Conservation (phyloP, 2,329 filamentous ascomycete species). For the Colletotrichum liaoningense region DNA sequence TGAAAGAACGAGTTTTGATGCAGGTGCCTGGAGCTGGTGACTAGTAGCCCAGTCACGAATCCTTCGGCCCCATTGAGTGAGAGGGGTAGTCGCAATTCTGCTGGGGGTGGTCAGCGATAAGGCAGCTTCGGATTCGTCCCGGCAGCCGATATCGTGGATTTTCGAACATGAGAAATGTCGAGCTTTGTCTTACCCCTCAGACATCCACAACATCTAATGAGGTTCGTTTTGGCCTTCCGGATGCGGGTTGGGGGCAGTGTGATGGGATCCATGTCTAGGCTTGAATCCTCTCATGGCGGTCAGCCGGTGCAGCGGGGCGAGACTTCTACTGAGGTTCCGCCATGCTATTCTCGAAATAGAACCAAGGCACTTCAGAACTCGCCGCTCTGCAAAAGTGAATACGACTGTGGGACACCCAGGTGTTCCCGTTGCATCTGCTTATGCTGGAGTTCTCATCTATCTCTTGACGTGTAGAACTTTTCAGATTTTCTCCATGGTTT, state of each 20-base stretch:
- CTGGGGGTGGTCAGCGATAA: conserved; percentile 27
- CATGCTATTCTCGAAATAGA: not conserved
- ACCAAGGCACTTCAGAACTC: not conserved
- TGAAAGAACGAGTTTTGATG: not conserved
- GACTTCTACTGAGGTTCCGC: not conserved
- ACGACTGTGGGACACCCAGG: no score
- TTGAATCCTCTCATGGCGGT: conserved; percentile 6
- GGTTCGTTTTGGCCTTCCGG: conserved; percentile 4
- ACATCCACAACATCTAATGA: not conserved
- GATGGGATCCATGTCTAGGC: conserved; percentile 18
- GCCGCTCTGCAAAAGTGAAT: not conserved
- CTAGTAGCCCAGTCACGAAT: not conserved
- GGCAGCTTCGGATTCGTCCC: not conserved
- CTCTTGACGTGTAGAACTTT: not conserved
- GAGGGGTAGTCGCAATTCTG: not conserved
- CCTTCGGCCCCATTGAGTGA: conserved; percentile 8
- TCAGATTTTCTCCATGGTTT: not conserved
- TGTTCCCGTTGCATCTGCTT: not conserved
- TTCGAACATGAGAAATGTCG: not conserved
- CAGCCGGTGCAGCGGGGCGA: conserved; percentile 13
- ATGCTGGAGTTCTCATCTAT: not conserved
- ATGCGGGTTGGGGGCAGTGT: conserved; percentile 9
- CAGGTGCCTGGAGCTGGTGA: conserved; percentile 4
- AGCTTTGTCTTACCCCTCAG: not conserved
- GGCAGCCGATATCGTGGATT: not conserved